Evolutionary conservation across 2,329 filamentous ascomycete species (phyloP).

Genomic region (Cladosporium sp.): DNA sequence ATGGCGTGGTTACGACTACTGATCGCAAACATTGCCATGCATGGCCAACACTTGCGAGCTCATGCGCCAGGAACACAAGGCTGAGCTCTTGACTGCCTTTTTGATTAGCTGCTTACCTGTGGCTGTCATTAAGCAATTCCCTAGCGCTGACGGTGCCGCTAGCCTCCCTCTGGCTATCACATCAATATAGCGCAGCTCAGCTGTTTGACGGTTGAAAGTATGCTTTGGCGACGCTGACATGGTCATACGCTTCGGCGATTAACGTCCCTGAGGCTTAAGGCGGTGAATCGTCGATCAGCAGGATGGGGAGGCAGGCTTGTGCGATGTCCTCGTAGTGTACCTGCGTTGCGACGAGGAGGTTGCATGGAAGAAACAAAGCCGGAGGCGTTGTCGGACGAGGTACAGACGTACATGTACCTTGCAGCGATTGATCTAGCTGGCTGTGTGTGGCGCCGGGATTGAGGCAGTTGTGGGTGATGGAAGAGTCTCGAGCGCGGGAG

Average conservation of each 20-base stretch:
- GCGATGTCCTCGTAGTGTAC: slow-evolving; percentile 6
- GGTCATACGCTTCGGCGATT: slow-evolving; percentile 2
- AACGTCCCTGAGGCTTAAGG: not conserved
- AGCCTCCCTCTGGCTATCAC: not conserved
- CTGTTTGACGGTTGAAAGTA: not conserved
- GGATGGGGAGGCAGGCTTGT: slow-evolving; percentile 3
- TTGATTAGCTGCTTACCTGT: not conserved
- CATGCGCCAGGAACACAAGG: not conserved
- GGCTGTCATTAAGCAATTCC: slow-evolving; percentile 4
- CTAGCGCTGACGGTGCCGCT: slow-evolving; percentile 4
- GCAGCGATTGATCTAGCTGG: slow-evolving; percentile 12
- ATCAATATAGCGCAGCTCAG: slow-evolving; percentile 2
- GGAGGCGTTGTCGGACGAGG: not conserved
- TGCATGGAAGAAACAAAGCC: slow-evolving; percentile 5
- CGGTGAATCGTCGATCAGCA: slow-evolving; percentile 1
- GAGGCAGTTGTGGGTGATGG: slow-evolving; percentile 7
- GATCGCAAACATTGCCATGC: not conserved
- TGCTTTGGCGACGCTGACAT: not conserved
- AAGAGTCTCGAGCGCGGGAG: slow-evolving; percentile 3
- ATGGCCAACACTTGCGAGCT: not conserved
- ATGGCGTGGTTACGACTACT: not conserved
- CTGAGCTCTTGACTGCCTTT: not conserved
- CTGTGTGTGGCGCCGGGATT: slow-evolving; percentile 12
- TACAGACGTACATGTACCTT: slow-evolving; percentile 19
- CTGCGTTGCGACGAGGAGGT: slow-evolving; percentile 2